phyloP scores from a whole-genome alignment of 2,329 filamentous ascomycete species.

The Xenoacremonium recifei region DNA sequence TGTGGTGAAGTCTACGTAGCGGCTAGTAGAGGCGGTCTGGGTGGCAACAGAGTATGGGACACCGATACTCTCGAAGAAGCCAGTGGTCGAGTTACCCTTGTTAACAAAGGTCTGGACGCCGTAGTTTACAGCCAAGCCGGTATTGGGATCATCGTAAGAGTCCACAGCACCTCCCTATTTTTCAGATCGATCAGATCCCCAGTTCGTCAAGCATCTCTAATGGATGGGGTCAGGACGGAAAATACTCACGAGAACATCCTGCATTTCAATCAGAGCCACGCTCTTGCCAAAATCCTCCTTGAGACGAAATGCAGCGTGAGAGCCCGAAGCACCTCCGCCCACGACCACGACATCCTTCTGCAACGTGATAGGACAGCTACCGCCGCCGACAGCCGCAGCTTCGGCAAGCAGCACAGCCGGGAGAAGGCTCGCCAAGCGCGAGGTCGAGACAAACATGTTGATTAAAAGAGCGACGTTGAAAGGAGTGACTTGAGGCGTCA shows the following conservation, averaged over 20 bases:
- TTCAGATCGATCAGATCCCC: background rate
- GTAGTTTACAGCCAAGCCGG: slow-evolving; percentile 28
- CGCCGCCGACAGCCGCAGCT: no score
- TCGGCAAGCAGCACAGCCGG: no score
- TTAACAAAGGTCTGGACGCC: slow-evolving; percentile 34
- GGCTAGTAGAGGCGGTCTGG: slow-evolving; percentile 18
- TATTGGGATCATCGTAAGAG: slow-evolving; percentile 42
- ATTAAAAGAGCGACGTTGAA: no score
- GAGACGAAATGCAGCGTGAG: slow-evolving; percentile 5
- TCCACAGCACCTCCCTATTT: slow-evolving; percentile 47
- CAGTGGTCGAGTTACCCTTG: slow-evolving; percentile 32
- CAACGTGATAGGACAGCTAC: no score
- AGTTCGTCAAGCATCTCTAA: slow-evolving; percentile 2
- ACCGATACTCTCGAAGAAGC: slow-evolving; percentile 44
- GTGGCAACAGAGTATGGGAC: slow-evolving; percentile 23
- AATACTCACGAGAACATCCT: slow-evolving; percentile 2
- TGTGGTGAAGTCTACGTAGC: slow-evolving; percentile 32
- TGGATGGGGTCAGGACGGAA: no score
- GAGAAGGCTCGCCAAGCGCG: no score
- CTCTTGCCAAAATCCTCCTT: slow-evolving; percentile 4
- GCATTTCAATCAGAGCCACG: slow-evolving; percentile 2
- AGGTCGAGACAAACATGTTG: no score
- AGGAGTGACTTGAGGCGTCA: no score
- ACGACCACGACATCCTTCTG: slow-evolving; percentile 5
- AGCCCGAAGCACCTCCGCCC: slow-evolving; percentile 4